Conservation (phyloP, 345 rosid genomes). For the Eucalyptus melliodora region DNA sequence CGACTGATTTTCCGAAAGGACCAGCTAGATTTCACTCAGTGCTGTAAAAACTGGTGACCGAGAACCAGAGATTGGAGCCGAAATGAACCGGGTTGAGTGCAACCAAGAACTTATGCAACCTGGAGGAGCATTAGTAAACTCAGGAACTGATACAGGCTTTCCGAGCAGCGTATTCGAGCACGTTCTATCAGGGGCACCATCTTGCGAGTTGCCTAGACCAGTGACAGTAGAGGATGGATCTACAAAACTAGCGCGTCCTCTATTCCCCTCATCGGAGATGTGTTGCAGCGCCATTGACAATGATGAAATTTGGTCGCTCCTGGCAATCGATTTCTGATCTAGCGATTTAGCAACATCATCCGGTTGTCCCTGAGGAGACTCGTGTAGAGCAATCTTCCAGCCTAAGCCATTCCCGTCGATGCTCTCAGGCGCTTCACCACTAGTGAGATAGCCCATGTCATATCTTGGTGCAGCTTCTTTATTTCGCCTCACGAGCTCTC, state of each 20-base stretch:
- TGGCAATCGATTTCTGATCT: background rate
- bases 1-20: background rate
- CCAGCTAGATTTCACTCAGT: background rate
- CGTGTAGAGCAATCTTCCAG: background rate
- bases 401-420: background rate
- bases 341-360: background rate
- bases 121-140: background rate
- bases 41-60: background rate
- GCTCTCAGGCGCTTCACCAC: background rate
- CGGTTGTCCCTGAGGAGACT: background rate
- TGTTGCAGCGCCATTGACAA: background rate
- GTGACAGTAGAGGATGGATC: conserved; percentile 39
- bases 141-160: background rate
- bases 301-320: background rate
- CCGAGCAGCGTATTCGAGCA: background rate
- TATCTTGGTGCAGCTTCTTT: conserved; percentile 1
- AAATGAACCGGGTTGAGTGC: background rate
- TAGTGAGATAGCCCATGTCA: background rate
- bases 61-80: background rate
- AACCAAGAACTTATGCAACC: background rate
- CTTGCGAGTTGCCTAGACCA: conserved; percentile 27
- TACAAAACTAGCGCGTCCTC: background rate
- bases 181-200: background rate
- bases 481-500: conserved; percentile 49
- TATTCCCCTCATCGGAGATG: background rate